These are phyloP conservation scores for Calonectria pteridis DNA, from an alignment of 2,329 filamentous ascomycete species.

Conservation along the genomic window DNA sequence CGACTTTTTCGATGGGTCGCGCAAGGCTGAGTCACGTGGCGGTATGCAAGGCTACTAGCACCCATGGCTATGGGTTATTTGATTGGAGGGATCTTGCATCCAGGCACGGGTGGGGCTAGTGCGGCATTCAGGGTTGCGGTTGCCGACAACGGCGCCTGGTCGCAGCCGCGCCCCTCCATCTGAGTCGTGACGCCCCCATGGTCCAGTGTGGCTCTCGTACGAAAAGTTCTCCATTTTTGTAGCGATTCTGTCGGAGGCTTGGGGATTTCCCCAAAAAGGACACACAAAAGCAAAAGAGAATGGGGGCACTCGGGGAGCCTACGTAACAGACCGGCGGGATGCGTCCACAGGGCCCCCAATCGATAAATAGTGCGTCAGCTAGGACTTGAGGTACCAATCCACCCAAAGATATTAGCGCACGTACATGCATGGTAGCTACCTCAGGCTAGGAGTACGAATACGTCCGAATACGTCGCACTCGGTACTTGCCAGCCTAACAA, in stretches of 20 bases:
- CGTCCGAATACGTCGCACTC: constrained; percentile 12
- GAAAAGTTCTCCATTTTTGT: constrained; percentile 8
- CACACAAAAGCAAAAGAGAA: not conserved
- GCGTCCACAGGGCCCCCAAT: constrained; percentile 9
- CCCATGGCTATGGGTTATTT: not conserved
- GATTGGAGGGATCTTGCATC: constrained; percentile 22
- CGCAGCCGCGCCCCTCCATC: constrained; percentile 44
- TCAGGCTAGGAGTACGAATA: constrained; percentile 4
- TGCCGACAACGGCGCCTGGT: constrained; percentile 44
- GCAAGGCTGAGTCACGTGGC: constrained; percentile 42
- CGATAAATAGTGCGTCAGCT: not conserved
- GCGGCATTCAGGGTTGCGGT: constrained; percentile 21
- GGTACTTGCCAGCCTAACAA: constrained; percentile 7
- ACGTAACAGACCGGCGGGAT: constrained; percentile 19
- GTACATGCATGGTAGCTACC: constrained; percentile 4
- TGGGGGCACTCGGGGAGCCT: constrained; percentile 21
- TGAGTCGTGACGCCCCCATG: not conserved
- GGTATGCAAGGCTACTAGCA: constrained; percentile 27
- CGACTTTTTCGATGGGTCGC: constrained; percentile 45
- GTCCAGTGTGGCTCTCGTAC: constrained; percentile 11
- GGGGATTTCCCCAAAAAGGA: not conserved
- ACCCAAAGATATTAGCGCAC: not conserved
- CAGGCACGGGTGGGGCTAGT: constrained; percentile 41
- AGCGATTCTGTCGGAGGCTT: not conserved
- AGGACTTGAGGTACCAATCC: not conserved